phyloP scores from a whole-genome alignment of 345 rosid species.

The Eucalyptus lansdowneana region DNA sequence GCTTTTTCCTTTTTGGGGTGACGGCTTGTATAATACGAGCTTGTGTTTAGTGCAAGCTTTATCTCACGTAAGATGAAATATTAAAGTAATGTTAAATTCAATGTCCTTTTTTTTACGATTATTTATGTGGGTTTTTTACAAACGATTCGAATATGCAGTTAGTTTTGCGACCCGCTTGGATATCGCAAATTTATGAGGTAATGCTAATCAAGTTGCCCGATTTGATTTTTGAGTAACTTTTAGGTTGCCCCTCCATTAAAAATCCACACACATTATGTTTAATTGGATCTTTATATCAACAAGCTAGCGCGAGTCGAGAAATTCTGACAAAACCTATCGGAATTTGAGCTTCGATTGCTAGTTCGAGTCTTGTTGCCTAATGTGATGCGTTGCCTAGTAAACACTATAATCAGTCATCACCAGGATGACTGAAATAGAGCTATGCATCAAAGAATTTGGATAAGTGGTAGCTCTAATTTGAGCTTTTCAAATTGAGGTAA shows the following conservation, averaged over 20 bases:
- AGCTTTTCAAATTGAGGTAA: background rate
- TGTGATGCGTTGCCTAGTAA: background rate
- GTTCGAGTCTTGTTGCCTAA: background rate
- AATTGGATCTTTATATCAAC: background rate
- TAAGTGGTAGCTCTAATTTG: accelerated
- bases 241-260: background rate
- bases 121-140: background rate
- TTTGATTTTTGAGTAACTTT: background rate
- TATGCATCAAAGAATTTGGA: background rate
- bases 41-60: background rate
- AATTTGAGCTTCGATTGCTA: background rate
- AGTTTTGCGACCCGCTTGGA: background rate
- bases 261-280: background rate
- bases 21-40: background rate
- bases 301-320: background rate
- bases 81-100: background rate
- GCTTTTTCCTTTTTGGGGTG: background rate
- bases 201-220: background rate
- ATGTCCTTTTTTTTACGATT: background rate
- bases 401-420: background rate
- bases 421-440: background rate
- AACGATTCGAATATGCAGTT: background rate
- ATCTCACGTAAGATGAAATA: background rate
- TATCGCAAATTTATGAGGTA: background rate
- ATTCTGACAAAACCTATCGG: background rate